phyloP scores from a whole-genome alignment of 495 filamentous ascomycete species.

The Niebla homalea region DNA sequence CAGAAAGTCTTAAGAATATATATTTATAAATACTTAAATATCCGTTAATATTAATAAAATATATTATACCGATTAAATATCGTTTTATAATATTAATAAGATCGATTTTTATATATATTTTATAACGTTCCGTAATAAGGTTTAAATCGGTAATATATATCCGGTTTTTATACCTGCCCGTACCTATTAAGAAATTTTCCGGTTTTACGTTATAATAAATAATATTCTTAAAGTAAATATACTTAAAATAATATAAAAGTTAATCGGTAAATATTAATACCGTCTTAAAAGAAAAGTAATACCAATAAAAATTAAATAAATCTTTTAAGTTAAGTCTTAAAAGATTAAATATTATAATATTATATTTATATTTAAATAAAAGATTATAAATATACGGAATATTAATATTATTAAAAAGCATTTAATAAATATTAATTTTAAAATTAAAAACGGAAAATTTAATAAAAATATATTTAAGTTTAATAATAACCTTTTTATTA shows the following conservation, averaged over 20 bases:
- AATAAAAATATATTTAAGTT: no score
- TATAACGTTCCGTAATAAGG: conserved; percentile 44
- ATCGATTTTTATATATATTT: not conserved
- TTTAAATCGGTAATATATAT: conserved; percentile 54
- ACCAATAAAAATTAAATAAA: not conserved
- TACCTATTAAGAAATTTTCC: conserved; percentile 17
- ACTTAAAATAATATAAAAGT: conserved; percentile 1
- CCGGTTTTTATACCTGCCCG: conserved; percentile 9
- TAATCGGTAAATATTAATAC: not conserved
- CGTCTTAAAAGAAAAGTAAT: conserved; percentile 2
- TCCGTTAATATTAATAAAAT: conserved; percentile 22
- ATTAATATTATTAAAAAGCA: conserved; percentile 87
- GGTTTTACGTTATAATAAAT: not conserved
- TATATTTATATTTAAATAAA: conserved; percentile 5
- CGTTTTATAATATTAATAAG: not conserved
- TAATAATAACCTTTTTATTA: no score
- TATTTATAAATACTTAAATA: conserved; percentile 22
- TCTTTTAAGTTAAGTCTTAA: conserved; percentile 1
- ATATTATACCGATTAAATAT: conserved; percentile 11
- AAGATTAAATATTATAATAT: conserved; percentile 3
- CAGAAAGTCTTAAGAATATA: not conserved
- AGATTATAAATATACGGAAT: conserved; percentile 42
- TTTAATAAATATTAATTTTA: conserved; percentile 74
- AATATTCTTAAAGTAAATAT: conserved; percentile 2
- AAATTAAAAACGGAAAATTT: no score